phyloP scores from a whole-genome alignment of 2,329 filamentous ascomycete species.

The Aureobasidium subglaciale region DNA sequence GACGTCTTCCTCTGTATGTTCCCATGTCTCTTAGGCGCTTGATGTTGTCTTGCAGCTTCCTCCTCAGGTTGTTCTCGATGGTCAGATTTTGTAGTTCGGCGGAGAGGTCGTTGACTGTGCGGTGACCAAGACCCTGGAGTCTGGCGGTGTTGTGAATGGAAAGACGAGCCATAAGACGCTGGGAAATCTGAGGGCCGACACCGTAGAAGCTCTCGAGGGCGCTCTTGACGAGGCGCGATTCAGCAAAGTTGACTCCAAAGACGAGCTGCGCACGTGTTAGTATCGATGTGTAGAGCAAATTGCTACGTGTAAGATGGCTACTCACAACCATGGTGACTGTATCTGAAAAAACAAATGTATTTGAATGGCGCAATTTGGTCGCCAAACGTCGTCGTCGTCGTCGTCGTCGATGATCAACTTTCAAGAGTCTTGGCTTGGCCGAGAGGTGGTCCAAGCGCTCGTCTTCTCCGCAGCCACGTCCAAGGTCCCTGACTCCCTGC shows the following conservation, averaged over 20 bases:
- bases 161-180: conserved; percentile 77
- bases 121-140: conserved; percentile 65
- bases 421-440: too few relatives aligned
- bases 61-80: conserved; percentile 80
- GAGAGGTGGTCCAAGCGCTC: background rate
- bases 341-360: background rate
- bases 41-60: conserved; percentile 78
- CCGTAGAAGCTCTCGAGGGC: conserved; percentile 81
- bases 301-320: background rate
- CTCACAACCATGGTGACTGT: conserved; percentile 16
- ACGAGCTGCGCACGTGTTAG: conserved; percentile 50
- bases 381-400: background rate
- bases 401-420: background rate
- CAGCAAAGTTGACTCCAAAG: conserved; percentile 77
- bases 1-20: conserved; percentile 76
- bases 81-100: conserved; percentile 85
- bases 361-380: background rate
- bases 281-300: background rate
- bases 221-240: conserved; percentile 63
- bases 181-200: conserved; percentile 62
- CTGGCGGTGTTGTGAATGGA: conserved; percentile 78
- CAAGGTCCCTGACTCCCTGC: background rate
- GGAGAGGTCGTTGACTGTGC: conserved; percentile 74
- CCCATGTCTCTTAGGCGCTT: conserved; percentile 82
- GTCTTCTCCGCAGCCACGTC: background rate